These are phyloP conservation scores for Sporobolus alterniflorus DNA, from an alignment of 202 grass and related monocot genomes.

Conservation along the genomic window DNA sequence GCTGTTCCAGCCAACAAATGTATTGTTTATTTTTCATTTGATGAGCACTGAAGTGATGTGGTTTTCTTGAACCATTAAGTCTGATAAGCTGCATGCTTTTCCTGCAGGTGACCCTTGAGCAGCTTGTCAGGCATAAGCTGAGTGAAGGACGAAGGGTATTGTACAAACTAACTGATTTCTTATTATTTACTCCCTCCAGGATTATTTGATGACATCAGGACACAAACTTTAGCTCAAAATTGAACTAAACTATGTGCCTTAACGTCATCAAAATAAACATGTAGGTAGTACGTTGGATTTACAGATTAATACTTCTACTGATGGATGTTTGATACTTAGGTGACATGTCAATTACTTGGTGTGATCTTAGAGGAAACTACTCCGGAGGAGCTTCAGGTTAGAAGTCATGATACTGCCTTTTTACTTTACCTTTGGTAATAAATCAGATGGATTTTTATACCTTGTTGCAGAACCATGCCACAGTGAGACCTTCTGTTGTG, in stretches of 20 bases:
- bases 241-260: too few relatives aligned
- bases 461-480: constrained; percentile 75
- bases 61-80: background rate
- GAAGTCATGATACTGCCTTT: constrained; percentile 25
- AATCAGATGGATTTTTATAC: constrained; percentile 17
- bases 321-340: constrained; percentile 49
- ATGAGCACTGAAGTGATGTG: constrained; percentile 20
- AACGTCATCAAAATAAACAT: too few relatives aligned
- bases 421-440: background rate
- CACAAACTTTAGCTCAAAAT: too few relatives aligned
- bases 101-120: constrained; percentile 88
- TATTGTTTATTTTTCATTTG: constrained; percentile 48
- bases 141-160: constrained; percentile 93
- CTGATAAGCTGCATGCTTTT: constrained; percentile 38
- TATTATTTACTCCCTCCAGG: too few relatives aligned
- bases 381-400: constrained; percentile 96
- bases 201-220: too few relatives aligned
- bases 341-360: constrained; percentile 93
- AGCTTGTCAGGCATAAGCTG: constrained; percentile 98
- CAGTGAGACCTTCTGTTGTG: constrained; percentile 74
- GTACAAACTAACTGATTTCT: constrained; percentile 15
- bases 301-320: constrained; percentile 4
- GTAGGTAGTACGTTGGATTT: constrained; percentile 24
- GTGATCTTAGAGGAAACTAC: constrained; percentile 91
- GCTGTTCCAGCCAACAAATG: constrained; percentile 95